These are phyloP conservation scores for Thuja plicata DNA, from an alignment of 83 land plant species.

Conservation along the genomic window DNA sequence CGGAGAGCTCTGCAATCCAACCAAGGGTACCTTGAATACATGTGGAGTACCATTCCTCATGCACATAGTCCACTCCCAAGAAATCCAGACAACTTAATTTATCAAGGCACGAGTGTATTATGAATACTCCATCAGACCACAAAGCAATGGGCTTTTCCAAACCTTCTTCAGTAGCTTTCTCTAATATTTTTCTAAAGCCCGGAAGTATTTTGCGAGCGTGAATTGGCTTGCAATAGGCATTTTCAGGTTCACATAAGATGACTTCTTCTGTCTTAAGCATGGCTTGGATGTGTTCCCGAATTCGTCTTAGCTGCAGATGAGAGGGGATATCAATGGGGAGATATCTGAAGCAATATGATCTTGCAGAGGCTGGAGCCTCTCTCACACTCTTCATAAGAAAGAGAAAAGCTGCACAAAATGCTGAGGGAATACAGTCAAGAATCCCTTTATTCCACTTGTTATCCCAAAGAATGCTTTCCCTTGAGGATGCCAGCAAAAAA, in stretches of 20 bases:
- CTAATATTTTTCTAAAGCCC: slow-evolving; percentile 31
- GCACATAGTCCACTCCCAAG: slow-evolving; percentile 34
- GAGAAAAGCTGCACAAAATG: slow-evolving; percentile 39
- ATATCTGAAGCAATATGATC: background rate
- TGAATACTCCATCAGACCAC: background rate
- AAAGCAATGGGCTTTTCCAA: background rate
- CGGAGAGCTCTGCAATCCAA: slow-evolving; percentile 30
- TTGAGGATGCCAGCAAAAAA: slow-evolving; percentile 43
- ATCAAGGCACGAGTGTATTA: background rate
- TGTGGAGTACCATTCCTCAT: slow-evolving; percentile 25
- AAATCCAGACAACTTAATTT: background rate
- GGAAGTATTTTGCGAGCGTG: slow-evolving; percentile 26
- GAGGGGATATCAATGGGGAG: background rate
- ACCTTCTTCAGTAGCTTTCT: background rate
- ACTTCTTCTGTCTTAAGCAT: slow-evolving; percentile 23
- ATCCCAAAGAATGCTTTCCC: slow-evolving; percentile 49
- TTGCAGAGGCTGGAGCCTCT: background rate
- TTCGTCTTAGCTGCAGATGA: background rate
- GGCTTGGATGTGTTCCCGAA: background rate
- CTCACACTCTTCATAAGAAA: slow-evolving; percentile 23
- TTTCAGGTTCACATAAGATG: slow-evolving; percentile 39
- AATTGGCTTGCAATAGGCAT: slow-evolving; percentile 23
- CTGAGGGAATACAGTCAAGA: slow-evolving; percentile 47
- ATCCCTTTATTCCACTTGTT: slow-evolving; percentile 60
- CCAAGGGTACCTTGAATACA: slow-evolving; percentile 24